These are phyloP conservation scores for Serendipita sp. DNA, from an alignment of 768 basidiomycete genomes.

Conservation along the genomic window DNA sequence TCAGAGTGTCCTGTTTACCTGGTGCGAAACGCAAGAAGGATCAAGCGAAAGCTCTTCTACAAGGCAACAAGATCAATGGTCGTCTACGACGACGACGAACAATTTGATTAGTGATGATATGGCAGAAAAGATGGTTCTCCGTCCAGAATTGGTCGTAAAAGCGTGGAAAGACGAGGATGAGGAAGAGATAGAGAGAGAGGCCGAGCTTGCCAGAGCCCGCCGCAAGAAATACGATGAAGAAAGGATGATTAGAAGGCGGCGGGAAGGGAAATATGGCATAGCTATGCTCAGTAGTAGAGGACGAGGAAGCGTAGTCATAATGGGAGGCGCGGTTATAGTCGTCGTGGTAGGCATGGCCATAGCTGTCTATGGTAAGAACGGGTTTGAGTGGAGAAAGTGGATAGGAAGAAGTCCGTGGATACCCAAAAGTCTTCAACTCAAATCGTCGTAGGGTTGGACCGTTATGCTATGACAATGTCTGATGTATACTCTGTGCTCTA, in stretches of 20 bases:
- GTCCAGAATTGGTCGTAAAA: slow-evolving; percentile 42
- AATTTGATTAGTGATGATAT: slow-evolving; percentile 33
- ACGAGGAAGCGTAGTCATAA: neutral
- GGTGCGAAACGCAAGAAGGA: slow-evolving; percentile 33
- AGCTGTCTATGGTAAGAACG: slow-evolving; percentile 10
- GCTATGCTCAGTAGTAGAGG: neutral
- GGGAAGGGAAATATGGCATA: neutral
- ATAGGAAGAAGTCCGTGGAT: slow-evolving; percentile 1
- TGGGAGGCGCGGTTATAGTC: slow-evolving; percentile 3
- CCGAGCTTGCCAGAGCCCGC: neutral
- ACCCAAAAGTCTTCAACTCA: neutral
- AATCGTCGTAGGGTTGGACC: too few relatives aligned
- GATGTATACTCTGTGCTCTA: too few relatives aligned
- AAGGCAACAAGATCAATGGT: neutral
- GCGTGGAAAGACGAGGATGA: slow-evolving; percentile 22
- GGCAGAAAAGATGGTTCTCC: slow-evolving; percentile 44
- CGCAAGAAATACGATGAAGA: slow-evolving; percentile 1
- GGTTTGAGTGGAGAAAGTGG: slow-evolving; percentile 1
- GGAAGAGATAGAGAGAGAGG: slow-evolving; percentile 1
- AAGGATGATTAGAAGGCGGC: neutral
- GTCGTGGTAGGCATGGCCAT: slow-evolving; percentile 11
- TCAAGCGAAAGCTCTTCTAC: slow-evolving; percentile 1
- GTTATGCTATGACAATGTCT: too few relatives aligned
- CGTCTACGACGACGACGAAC: neutral
- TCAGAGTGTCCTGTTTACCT: slow-evolving; percentile 60